Percentiles rank a stretch among this genome's conserved stretches.
phyloP scores from a whole-genome alignment of 1,284 basidiomycete genomes.

The Melampsora occidentalis region DNA sequence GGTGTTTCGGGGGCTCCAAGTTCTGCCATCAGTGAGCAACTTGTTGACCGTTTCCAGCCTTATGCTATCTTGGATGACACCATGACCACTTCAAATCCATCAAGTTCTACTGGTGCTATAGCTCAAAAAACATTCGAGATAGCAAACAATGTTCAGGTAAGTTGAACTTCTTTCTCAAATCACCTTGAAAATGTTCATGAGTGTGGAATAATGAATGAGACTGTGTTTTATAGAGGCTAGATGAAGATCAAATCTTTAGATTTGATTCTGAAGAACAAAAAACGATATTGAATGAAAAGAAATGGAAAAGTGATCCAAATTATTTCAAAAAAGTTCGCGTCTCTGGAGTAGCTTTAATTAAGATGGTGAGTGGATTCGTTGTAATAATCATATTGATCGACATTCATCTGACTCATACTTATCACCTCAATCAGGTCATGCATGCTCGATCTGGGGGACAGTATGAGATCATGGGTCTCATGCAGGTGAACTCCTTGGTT shows the following conservation, averaged over 20 bases:
- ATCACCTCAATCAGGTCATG: constrained; percentile 68
- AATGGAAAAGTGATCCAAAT: constrained; percentile 85
- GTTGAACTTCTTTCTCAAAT: neutral
- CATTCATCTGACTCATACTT: constrained; percentile 8
- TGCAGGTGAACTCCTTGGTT: constrained; percentile 57
- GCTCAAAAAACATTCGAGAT: constrained; percentile 35
- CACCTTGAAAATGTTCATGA: neutral
- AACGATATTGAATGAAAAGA: constrained; percentile 67
- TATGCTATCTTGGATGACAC: neutral
- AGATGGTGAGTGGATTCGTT: constrained; percentile 70
- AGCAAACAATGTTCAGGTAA: constrained; percentile 38
- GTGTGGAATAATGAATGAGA: constrained; percentile 2
- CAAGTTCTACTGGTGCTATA: neutral
- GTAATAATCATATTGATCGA: neutral
- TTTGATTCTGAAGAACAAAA: constrained; percentile 73
- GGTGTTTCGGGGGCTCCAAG: no score
- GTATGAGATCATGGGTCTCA: constrained; percentile 98
- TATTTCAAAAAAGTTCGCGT: constrained; percentile 94
- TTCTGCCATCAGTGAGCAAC: no score
- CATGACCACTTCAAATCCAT: neutral
- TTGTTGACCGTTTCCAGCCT: no score
- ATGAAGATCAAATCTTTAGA: constrained; percentile 50
- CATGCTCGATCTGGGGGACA: constrained; percentile 95
- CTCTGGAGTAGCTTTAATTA: constrained; percentile 89
- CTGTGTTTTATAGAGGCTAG: constrained; percentile 33